Conservation (phyloP, 306 rosid species). For the Hippophae tibetana region DNA sequence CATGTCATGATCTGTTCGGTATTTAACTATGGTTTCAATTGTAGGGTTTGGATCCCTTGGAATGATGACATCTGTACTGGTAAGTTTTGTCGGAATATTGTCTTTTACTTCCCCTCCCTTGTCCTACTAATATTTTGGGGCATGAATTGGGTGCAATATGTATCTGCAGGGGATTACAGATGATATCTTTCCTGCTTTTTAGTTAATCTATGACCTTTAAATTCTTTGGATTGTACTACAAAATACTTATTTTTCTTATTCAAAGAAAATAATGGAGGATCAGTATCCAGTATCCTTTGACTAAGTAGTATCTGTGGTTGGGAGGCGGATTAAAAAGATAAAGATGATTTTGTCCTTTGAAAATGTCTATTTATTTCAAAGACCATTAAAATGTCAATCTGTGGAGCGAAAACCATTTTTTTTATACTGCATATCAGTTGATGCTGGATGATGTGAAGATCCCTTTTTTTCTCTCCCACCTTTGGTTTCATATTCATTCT, state of each 20-base stretch:
- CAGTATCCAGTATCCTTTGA: too few relatives aligned
- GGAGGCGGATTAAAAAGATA: too few relatives aligned
- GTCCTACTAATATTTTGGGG: neutral
- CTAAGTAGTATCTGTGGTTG: too few relatives aligned
- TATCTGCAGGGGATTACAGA: neutral
- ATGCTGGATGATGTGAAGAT: too few relatives aligned
- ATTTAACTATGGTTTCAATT: conserved; percentile 23
- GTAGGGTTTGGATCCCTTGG: conserved; percentile 97
- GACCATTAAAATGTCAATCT: too few relatives aligned
- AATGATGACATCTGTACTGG: conserved; percentile 98
- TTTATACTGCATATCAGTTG: too few relatives aligned
- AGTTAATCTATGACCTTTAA: neutral
- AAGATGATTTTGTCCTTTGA: too few relatives aligned
- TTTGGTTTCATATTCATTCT: neutral
- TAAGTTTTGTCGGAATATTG: conserved; percentile 21
- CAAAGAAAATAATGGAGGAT: too few relatives aligned
- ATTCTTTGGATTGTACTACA: too few relatives aligned
- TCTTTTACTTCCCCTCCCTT: neutral
- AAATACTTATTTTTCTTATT: too few relatives aligned
- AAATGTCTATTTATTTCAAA: too few relatives aligned
- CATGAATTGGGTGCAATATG: neutral
- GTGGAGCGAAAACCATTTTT: too few relatives aligned
- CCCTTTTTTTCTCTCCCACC: neutral
- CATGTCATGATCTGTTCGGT: neutral
- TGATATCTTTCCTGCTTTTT: neutral